phyloP scores from a whole-genome alignment of 768 basidiomycete species.

The Suillus subaureus region DNA sequence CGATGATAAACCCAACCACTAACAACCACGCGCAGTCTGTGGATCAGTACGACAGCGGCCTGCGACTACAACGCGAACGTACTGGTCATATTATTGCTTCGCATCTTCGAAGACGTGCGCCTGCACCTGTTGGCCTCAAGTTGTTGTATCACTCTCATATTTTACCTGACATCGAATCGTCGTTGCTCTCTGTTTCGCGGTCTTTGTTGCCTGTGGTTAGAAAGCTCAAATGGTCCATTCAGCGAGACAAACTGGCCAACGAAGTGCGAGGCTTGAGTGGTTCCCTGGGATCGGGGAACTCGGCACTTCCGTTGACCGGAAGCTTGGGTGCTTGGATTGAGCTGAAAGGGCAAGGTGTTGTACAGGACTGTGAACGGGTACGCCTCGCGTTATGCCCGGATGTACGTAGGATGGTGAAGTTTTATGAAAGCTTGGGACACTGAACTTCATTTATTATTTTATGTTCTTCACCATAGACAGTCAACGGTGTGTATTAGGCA shows the following conservation, averaged over 20 bases:
- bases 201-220: slow-evolving; percentile 65
- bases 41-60: slow-evolving; percentile 62
- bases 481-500: not conserved
- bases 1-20: not conserved
- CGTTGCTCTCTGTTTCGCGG: slow-evolving; percentile 56
- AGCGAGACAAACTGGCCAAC: slow-evolving; percentile 62
- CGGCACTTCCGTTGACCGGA: slow-evolving; percentile 32
- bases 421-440: slow-evolving; percentile 52
- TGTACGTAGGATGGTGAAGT: slow-evolving; percentile 56
- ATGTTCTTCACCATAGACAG: not conserved
- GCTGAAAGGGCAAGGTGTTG: slow-evolving; percentile 47
- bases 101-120: slow-evolving; percentile 53
- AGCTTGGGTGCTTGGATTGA: slow-evolving; percentile 60
- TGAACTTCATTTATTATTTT: not conserved
- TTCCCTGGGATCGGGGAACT: slow-evolving; percentile 24
- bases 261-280: slow-evolving; percentile 48
- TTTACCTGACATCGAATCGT: slow-evolving; percentile 65
- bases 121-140: slow-evolving; percentile 41
- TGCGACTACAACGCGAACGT: slow-evolving; percentile 54
- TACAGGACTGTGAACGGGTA: slow-evolving; percentile 65
- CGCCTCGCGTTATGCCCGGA: slow-evolving; percentile 70
- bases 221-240: slow-evolving; percentile 71
- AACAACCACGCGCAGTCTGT: slow-evolving; percentile 50
- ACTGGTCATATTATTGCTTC: slow-evolving; percentile 53
- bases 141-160: slow-evolving; percentile 52